These are phyloP conservation scores for Fusarium setosum DNA, from an alignment of 2,329 filamentous ascomycete genomes.

Conservation along the genomic window DNA sequence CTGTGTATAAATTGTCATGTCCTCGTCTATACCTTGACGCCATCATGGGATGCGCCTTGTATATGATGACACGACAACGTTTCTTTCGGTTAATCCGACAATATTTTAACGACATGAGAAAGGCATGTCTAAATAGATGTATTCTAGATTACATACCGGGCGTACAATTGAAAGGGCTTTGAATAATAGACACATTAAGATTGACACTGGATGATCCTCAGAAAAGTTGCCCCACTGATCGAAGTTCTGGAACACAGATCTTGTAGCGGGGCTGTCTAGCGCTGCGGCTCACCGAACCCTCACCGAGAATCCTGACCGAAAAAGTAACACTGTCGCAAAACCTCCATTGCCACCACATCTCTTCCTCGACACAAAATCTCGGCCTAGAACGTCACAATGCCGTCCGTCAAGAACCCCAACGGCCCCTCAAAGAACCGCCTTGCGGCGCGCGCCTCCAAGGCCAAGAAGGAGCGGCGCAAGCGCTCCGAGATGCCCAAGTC, in stretches of 20 bases:
- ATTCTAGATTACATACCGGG: conserved; percentile 11
- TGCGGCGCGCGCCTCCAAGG: conserved; percentile 57
- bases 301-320: conserved; percentile 34
- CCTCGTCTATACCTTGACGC: not conserved
- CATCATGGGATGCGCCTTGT: not conserved
- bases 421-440: conserved; percentile 65
- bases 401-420: conserved; percentile 70
- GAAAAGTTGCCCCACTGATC: not conserved
- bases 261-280: conserved; percentile 27
- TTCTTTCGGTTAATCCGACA: not conserved
- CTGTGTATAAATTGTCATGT: not conserved
- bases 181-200: too few species aligned
- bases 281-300: conserved; percentile 13
- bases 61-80: not conserved
- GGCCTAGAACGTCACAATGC: conserved; percentile 51
- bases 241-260: conserved; percentile 30
- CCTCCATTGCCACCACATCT: conserved; percentile 9
- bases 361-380: not conserved
- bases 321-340: conserved; percentile 29
- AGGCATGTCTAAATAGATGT: not conserved
- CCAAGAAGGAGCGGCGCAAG: conserved; percentile 58
- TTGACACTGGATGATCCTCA: not conserved
- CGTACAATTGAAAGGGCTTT: not conserved
- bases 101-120: not conserved
- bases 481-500: conserved; percentile 50